These are phyloP conservation scores for Plasmopara viticola DNA, from an alignment of 352 stramenopile species.

Conservation along the genomic window DNA sequence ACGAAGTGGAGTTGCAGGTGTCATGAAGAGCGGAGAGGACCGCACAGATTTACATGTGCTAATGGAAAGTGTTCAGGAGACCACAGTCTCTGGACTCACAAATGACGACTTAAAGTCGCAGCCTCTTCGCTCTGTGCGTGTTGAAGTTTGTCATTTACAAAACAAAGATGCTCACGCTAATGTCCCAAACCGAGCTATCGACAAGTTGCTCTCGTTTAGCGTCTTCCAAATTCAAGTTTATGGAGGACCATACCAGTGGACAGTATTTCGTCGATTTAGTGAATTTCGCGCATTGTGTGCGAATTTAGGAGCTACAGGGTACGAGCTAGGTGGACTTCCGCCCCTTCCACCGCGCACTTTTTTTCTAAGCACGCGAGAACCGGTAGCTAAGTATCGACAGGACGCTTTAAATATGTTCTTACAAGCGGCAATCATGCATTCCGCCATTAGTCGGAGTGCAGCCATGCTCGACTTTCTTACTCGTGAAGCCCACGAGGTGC, in stretches of 20 bases:
- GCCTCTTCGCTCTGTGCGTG: slow-evolving; percentile 67
- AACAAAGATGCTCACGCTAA: slow-evolving; percentile 84
- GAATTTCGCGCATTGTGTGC: slow-evolving; percentile 65
- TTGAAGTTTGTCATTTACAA: slow-evolving; percentile 80
- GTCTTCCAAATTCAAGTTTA: slow-evolving; percentile 83
- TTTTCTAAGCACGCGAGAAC: slow-evolving; percentile 57
- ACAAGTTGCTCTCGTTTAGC: slow-evolving; percentile 73
- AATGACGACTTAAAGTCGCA: slow-evolving; percentile 65
- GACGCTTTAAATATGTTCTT: slow-evolving; percentile 75
- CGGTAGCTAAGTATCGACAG: slow-evolving; percentile 66
- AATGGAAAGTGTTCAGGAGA: slow-evolving; percentile 80
- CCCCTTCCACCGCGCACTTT: slow-evolving; percentile 64
- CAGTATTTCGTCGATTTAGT: slow-evolving; percentile 78
- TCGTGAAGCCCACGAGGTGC: slow-evolving; percentile 61
- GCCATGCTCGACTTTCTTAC: slow-evolving; percentile 78
- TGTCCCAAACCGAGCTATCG: slow-evolving; percentile 59
- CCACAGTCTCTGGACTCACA: slow-evolving; percentile 64
- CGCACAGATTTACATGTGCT: slow-evolving; percentile 65
- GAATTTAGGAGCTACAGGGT: slow-evolving; percentile 39
- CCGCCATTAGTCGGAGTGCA: slow-evolving; percentile 55
- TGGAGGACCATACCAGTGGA: slow-evolving; percentile 81
- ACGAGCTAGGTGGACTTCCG: slow-evolving; percentile 49
- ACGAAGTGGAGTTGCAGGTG: slow-evolving; percentile 3
- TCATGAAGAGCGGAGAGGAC: slow-evolving; percentile 50
- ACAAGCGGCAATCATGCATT: slow-evolving; percentile 80